phyloP scores from a whole-genome alignment of 1,284 basidiomycete genomes.

The Cystobasidiaceae sp. region DNA sequence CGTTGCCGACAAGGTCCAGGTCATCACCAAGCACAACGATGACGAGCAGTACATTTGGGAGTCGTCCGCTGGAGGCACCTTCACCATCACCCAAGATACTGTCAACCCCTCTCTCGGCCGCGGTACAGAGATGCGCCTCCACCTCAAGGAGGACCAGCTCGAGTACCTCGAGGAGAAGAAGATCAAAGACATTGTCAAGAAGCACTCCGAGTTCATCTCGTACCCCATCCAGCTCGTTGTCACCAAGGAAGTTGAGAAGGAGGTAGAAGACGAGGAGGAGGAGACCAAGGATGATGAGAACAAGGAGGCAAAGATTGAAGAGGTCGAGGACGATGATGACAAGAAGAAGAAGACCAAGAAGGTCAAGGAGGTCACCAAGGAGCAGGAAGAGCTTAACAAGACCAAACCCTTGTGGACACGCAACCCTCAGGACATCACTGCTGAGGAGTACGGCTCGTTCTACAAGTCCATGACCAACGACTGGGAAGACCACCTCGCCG shows the following conservation, averaged over 20 bases:
- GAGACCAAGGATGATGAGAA: slow-evolving; percentile 68
- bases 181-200: slow-evolving; percentile 99
- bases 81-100: slow-evolving; percentile 95
- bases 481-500: slow-evolving; percentile 98
- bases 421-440: slow-evolving; percentile 86
- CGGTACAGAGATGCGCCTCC: slow-evolving; percentile 91
- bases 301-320: slow-evolving; percentile 64
- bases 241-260: slow-evolving; percentile 91
- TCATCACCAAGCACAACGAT: slow-evolving; percentile 99
- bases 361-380: slow-evolving; percentile 73
- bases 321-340: slow-evolving; percentile 73
- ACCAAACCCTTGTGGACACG: slow-evolving; percentile 99
- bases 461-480: slow-evolving; percentile 99
- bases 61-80: slow-evolving; percentile 97
- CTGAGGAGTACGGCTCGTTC: slow-evolving; percentile 92
- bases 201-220: slow-evolving; percentile 99
- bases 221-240: slow-evolving; percentile 99
- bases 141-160: slow-evolving; percentile 96
- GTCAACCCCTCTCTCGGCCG: slow-evolving; percentile 85
- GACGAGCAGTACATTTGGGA: slow-evolving; percentile 99
- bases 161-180: slow-evolving; percentile 99
- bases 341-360: slow-evolving; percentile 97
- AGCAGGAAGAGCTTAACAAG: slow-evolving; percentile 99
- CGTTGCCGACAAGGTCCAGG: slow-evolving; percentile 94
- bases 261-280: slow-evolving; percentile 44